These are phyloP conservation scores for Tilletia horrida DNA, from an alignment of 1,284 basidiomycete species.

Conservation along the genomic window DNA sequence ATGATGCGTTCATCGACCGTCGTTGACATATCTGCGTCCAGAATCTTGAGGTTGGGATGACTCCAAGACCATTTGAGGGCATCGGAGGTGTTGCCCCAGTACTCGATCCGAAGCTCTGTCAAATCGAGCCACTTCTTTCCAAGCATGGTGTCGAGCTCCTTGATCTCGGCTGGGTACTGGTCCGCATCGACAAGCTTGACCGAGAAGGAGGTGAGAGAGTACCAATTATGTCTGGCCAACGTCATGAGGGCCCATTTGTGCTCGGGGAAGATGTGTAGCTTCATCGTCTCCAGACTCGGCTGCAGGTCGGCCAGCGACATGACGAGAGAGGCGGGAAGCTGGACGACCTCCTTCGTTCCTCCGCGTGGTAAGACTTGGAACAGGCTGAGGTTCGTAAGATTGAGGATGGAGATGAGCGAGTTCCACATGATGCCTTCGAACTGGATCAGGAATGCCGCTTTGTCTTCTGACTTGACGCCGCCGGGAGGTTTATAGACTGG, in stretches of 20 bases:
- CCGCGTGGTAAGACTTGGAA: slow-evolving; percentile 1
- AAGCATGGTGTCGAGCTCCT: slow-evolving; percentile 3
- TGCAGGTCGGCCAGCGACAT: slow-evolving; percentile 9
- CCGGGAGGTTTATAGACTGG: not conserved
- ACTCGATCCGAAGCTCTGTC: not conserved
- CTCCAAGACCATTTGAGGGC: slow-evolving; percentile 5
- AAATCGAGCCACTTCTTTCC: slow-evolving; percentile 14
- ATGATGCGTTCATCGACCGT: not conserved
- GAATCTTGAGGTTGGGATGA: not conserved
- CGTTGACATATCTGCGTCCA: slow-evolving; percentile 5
- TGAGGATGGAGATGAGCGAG: not conserved
- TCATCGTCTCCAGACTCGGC: not conserved
- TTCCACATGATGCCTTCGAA: slow-evolving; percentile 13
- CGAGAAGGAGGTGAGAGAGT: not conserved
- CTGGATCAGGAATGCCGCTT: not conserved
- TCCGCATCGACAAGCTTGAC: not conserved
- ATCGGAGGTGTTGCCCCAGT: not conserved
- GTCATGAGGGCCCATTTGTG: not conserved
- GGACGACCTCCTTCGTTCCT: not conserved
- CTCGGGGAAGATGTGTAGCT: not conserved
- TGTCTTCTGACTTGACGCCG: not conserved
- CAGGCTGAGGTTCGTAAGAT: not conserved
- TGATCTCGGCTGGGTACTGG: slow-evolving; percentile 1
- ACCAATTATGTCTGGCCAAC: not conserved
- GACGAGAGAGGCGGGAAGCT: not conserved